phyloP scores from a whole-genome alignment of 2,329 filamentous ascomycete species.

The Colletotrichum falcatum region DNA sequence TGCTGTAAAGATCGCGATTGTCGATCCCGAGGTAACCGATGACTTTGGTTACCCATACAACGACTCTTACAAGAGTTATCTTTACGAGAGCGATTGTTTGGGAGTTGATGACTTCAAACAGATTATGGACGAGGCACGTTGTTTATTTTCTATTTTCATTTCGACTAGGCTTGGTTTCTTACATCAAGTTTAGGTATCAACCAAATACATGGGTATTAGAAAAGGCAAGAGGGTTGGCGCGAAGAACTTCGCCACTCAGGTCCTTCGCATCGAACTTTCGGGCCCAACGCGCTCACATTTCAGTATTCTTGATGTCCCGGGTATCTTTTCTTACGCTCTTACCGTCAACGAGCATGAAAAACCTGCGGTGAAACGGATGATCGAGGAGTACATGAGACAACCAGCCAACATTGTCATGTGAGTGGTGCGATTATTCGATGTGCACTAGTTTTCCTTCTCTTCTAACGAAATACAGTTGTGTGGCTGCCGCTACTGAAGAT shows the following conservation, averaged over 20 bases:
- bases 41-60: constrained; percentile 42
- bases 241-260: constrained; percentile 53
- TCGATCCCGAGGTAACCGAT: constrained; percentile 44
- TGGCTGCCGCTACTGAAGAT: constrained; percentile 49
- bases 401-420: constrained; percentile 54
- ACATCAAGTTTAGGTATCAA: constrained; percentile 44
- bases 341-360: constrained; percentile 48
- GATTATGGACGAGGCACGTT: constrained; percentile 49
- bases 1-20: constrained; percentile 49
- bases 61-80: constrained; percentile 43
- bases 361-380: constrained; percentile 48
- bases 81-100: constrained; percentile 43
- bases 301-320: constrained; percentile 54
- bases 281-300: constrained; percentile 53
- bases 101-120: constrained; percentile 47
- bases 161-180: background rate
- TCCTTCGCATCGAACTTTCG: constrained; percentile 53
- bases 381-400: constrained; percentile 51
- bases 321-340: constrained; percentile 46
- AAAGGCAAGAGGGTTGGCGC: constrained; percentile 41
- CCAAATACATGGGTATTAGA: constrained; percentile 49
- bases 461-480: constrained; percentile 46
- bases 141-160: fast-evolving
- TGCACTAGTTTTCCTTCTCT: fast-evolving
- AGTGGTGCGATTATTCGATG: constrained; percentile 31